Evolutionary conservation across 108 stramenopile species (phyloP), one percentile per base, ranked within the genome.

Genomic region (Cyclostephanos tholiformis): DNA sequence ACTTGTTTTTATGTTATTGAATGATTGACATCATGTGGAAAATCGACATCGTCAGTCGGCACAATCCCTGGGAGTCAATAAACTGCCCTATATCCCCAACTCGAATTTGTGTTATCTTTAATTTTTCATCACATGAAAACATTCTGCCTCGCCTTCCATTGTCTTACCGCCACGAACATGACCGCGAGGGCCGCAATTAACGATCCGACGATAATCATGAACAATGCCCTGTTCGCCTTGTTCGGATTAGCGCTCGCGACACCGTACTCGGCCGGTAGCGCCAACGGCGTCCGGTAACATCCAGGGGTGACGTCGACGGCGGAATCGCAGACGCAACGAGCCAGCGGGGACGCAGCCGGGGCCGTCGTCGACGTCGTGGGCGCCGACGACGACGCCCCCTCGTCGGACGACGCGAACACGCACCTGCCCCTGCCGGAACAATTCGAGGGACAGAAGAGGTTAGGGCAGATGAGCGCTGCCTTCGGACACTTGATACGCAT

Each of bases 371-470:
- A 19, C 43, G 13, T 65, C 30, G 20, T 51, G 17, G 35, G 10
- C 71, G 5, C 11, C 67, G 23, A 29, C 60, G 25, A 41, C 49
- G 25, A 11, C 9, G 16, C 38, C 9, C 29, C 63, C n/a, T 58
- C 63, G 3, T 1, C 32, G 67, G 20, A 23, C 8, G 50, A 36
- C 49, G 68, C 30, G 49, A 29, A 78, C 16, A 61, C n/a, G 41
- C 82, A 83, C 29, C 74, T 73, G 13, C 83, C 83, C 74, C 77
- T 67, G 23, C 83, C 83, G 22, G 83, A 53, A 55, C 83, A 84
- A 30, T 68, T 72, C 16, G 69, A 63, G 6, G 83, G 79, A 41
- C 83, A 84, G 46, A 84, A 77, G 14, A 84, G 27, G 14, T 72
- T 22, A 29, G 83, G 83, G 44, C 83, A 84, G 0, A 80, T 65